These are phyloP conservation scores for Vanderwaltozyma verrucispora DNA, from an alignment of 805 yeast species.

Conservation along the genomic window DNA sequence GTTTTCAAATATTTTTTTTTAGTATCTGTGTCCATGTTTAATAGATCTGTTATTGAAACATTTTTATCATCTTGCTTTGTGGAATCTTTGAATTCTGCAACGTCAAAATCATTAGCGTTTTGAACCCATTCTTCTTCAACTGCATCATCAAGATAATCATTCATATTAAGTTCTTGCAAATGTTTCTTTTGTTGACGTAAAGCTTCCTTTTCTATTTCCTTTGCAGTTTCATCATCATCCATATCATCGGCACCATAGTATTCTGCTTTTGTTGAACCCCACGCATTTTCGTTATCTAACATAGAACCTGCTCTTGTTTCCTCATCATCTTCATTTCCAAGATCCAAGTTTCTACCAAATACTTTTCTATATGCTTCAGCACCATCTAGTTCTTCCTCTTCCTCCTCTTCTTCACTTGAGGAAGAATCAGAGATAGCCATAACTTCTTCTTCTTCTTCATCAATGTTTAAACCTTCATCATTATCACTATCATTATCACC, in stretches of 20 bases:
- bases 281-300: constrained; percentile 34
- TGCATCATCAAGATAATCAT: constrained; percentile 66
- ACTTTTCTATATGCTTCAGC: constrained; percentile 31
- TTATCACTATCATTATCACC: constrained; percentile 31
- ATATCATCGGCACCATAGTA: constrained; percentile 46
- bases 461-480: constrained; percentile 37
- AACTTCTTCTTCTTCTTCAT: constrained; percentile 44
- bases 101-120: constrained; percentile 39
- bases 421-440: constrained; percentile 27
- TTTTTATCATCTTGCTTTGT: constrained; percentile 24
- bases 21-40: constrained; percentile 42
- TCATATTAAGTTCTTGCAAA: constrained; percentile 63
- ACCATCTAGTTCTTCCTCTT: constrained; percentile 22
- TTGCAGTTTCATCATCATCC: constrained; percentile 61
- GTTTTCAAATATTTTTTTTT: constrained; percentile 44
- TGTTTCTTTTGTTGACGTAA: constrained; percentile 74
- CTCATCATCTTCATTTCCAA: constrained; percentile 18
- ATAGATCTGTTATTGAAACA: constrained; percentile 35
- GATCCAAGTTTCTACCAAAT: constrained; percentile 26
- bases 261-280: constrained; percentile 36
- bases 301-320: constrained; percentile 23
- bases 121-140: constrained; percentile 66
- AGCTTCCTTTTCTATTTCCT: constrained; percentile 80
- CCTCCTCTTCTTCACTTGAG: constrained; percentile 21
- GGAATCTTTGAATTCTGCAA: constrained; percentile 29